phyloP scores from a whole-genome alignment of 78 protist genomes.

The Dictyostelium intermedium region DNA sequence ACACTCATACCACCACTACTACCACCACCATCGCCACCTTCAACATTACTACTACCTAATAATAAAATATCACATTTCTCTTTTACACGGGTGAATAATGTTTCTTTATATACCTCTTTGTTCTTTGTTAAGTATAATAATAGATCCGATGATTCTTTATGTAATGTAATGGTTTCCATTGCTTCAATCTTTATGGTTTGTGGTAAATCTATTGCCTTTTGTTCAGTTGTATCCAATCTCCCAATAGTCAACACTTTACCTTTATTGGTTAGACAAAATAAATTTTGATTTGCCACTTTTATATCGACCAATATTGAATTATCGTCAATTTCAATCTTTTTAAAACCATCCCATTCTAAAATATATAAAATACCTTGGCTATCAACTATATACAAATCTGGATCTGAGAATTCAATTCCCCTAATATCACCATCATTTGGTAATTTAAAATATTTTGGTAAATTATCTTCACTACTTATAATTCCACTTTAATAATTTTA shows the following conservation, averaged over 20 bases:
- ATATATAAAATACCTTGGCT: background rate
- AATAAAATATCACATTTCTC: background rate
- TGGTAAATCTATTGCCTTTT: background rate
- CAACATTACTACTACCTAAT: too few relatives aligned
- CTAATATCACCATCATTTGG: background rate
- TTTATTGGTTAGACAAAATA: background rate
- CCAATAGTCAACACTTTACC: background rate
- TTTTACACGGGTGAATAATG: background rate
- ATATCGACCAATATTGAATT: background rate
- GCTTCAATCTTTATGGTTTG: background rate
- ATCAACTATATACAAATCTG: conserved; percentile 22
- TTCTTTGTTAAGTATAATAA: background rate
- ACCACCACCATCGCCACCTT: background rate
- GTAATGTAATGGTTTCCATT: background rate
- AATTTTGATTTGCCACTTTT: background rate
- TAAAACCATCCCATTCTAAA: background rate
- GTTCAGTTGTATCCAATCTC: background rate
- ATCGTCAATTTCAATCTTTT: background rate
- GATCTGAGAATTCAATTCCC: background rate
- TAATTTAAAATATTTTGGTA: background rate
- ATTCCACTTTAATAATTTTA: background rate
- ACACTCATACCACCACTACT: background rate
- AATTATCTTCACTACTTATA: background rate
- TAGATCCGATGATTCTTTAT: background rate
- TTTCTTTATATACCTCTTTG: background rate